Conservation (phyloP, 495 filamentous ascomycete genomes). For the Neurospora terricola region DNA sequence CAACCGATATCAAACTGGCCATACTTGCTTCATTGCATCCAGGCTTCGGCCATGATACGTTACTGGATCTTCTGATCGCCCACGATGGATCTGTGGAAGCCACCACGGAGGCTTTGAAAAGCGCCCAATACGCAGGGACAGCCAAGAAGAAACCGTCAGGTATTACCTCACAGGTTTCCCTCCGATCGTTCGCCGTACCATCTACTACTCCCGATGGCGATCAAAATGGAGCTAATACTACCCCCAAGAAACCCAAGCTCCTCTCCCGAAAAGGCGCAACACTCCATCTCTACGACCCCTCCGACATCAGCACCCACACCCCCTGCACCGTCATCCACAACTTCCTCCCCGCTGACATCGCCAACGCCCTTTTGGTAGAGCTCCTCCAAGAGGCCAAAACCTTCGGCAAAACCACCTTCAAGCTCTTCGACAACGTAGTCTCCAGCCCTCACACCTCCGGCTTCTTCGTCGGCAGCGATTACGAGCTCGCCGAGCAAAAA, state of each 20-base stretch:
- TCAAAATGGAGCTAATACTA: constrained; percentile 2
- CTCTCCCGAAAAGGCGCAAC: constrained; percentile 71
- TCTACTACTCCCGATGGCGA: constrained; percentile 23
- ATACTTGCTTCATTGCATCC: constrained; percentile 70
- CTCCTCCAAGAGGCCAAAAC: constrained; percentile 66
- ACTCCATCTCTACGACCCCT: constrained; percentile 67
- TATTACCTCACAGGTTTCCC: constrained; percentile 44
- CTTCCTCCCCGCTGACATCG: constrained; percentile 63
- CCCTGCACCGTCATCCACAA: constrained; percentile 89
- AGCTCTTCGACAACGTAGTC: constrained; percentile 78
- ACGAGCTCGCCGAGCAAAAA: constrained; percentile 55
- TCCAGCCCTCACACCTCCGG: constrained; percentile 68
- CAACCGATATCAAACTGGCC: constrained; percentile 83
- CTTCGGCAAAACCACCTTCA: constrained; percentile 64
- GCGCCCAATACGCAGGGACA: background rate
- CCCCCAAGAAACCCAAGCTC: constrained; percentile 34
- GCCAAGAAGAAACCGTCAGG: constrained; percentile 21
- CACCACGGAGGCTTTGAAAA: constrained; percentile 43
- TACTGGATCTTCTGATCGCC: constrained; percentile 71
- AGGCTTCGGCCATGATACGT: constrained; percentile 45
- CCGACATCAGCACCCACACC: constrained; percentile 68
- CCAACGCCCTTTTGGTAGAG: constrained; percentile 63
- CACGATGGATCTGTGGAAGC: constrained; percentile 66
- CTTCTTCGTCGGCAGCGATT: constrained; percentile 65
- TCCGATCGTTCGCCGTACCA: constrained; percentile 37